These are phyloP conservation scores for Candida odintsovae DNA, from an alignment of 805 yeast species.

Conservation along the genomic window DNA sequence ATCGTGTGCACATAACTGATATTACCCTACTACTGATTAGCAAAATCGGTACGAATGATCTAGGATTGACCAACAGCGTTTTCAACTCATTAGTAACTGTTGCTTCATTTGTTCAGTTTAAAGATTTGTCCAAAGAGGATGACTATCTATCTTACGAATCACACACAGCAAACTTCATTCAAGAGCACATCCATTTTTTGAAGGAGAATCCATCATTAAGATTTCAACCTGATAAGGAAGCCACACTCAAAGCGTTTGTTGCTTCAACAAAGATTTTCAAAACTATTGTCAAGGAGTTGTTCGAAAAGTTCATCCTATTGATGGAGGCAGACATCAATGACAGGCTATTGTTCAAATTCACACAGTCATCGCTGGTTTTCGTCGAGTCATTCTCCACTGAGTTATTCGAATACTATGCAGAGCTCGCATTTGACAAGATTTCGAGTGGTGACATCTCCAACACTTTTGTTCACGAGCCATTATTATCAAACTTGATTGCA, in stretches of 20 bases:
- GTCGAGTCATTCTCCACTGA: constrained; percentile 58
- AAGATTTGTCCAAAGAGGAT: constrained; percentile 40
- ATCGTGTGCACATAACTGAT: constrained; percentile 74
- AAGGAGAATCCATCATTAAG: constrained; percentile 21
- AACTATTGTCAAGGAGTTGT: constrained; percentile 48
- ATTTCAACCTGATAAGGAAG: constrained; percentile 37
- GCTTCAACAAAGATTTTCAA: constrained; percentile 73
- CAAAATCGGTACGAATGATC: constrained; percentile 86
- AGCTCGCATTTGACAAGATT: constrained; percentile 32
- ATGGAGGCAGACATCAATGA: constrained; percentile 47
- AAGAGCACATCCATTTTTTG: constrained; percentile 55
- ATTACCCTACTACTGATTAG: constrained; percentile 64
- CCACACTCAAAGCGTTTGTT: constrained; percentile 50
- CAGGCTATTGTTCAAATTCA: constrained; percentile 31
- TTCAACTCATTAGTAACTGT: constrained; percentile 64
- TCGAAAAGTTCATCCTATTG: constrained; percentile 54
- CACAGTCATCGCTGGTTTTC: constrained; percentile 40
- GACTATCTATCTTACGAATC: constrained; percentile 37
- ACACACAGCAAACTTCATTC: constrained; percentile 49
- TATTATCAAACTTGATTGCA: constrained; percentile 68
- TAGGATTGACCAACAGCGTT: constrained; percentile 63
- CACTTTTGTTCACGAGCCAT: constrained; percentile 54
- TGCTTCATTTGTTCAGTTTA: constrained; percentile 67
- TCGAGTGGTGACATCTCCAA: constrained; percentile 51
- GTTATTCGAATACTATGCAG: constrained; percentile 40